These are phyloP conservation scores for Penicillium dipodomyicola DNA, from an alignment of 495 filamentous ascomycete genomes.

Conservation along the genomic window DNA sequence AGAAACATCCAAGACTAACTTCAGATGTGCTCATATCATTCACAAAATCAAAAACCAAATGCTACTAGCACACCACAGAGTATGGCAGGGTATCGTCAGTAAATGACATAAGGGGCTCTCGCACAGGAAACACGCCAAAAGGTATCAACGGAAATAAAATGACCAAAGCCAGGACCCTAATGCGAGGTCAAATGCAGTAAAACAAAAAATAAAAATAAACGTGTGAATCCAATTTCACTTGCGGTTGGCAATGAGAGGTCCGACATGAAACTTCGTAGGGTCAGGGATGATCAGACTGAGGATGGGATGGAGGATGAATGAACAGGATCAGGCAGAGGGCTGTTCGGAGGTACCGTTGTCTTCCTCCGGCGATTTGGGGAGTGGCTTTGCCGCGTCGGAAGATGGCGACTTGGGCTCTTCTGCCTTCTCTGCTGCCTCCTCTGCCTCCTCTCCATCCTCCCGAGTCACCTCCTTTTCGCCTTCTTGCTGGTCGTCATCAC, in stretches of 20 bases:
- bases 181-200: slow-evolving; percentile 11
- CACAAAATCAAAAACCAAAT: slow-evolving; percentile 5
- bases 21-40: slow-evolving; percentile 4
- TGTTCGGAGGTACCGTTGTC: neutral
- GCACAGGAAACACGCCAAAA: slow-evolving; percentile 21
- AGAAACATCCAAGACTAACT: neutral
- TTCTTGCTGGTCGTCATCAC: slow-evolving; percentile 5
- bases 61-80: slow-evolving; percentile 4
- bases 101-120: slow-evolving; percentile 20
- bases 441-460: slow-evolving; percentile 11
- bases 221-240: neutral
- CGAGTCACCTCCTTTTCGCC: slow-evolving; percentile 1
- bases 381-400: slow-evolving; percentile 10
- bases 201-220: slow-evolving; percentile 4
- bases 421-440: neutral
- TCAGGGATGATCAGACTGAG: neutral
- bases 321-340: neutral
- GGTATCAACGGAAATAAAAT: slow-evolving; percentile 20
- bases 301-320: neutral
- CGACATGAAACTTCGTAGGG: neutral
- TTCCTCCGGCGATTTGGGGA: neutral
- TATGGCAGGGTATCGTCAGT: slow-evolving; percentile 33
- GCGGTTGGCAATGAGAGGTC: neutral
- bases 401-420: slow-evolving; percentile 9
- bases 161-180: slow-evolving; percentile 6